Evolutionary conservation across 78 protist species (phyloP).

Genomic region (Isochrysis galbana): DNA sequence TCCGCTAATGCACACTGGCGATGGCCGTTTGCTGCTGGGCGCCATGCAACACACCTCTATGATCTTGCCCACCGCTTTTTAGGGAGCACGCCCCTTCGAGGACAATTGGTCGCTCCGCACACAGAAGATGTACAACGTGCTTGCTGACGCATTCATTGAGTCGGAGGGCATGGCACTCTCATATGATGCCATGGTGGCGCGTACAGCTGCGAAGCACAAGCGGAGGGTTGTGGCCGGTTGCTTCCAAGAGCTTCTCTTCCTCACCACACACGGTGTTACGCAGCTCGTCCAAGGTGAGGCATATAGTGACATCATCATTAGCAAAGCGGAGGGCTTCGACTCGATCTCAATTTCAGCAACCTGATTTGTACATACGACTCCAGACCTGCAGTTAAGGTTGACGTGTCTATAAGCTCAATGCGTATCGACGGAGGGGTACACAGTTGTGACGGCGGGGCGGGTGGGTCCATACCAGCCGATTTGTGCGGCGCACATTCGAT

Average conservation of each 20-base stretch:
- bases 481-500: no score
- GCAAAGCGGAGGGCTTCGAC: background rate
- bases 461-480: no score
- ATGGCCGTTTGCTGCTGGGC: no score
- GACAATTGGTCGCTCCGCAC: background rate
- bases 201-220: background rate
- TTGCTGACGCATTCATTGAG: background rate
- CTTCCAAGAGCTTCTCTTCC: conserved; percentile 21
- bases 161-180: background rate
- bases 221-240: background rate
- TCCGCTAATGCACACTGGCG: no score
- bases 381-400: no score
- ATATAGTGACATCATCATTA: background rate
- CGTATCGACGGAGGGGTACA: no score
- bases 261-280: background rate
- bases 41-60: no score
- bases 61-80: no score
- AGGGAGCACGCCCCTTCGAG: background rate
- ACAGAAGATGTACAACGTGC: background rate
- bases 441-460: no score
- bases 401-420: no score
- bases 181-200: background rate
- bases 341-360: no score
- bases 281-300: background rate
- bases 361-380: no score